phyloP scores from a whole-genome alignment of 2,329 filamentous ascomycete species.

The Arachnopeziza araneosa region DNA sequence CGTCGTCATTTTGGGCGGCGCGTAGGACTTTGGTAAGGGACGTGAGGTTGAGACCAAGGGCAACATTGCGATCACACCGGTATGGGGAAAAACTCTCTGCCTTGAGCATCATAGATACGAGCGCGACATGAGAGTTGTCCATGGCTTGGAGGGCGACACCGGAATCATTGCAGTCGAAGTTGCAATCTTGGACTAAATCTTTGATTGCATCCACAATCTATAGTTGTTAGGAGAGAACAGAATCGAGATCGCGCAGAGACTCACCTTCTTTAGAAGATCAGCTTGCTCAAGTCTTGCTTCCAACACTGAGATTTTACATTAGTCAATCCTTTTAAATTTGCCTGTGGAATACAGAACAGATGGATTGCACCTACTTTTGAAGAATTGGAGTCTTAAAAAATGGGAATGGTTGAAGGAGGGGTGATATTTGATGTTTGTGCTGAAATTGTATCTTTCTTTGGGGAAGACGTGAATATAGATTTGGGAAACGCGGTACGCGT shows the following conservation, averaged over 20 bases:
- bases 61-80: constrained; percentile 98
- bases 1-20: constrained; percentile 88
- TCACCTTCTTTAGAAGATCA: constrained; percentile 87
- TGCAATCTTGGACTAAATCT: constrained; percentile 98
- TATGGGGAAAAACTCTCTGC: constrained; percentile 91
- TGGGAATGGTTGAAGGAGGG: background rate
- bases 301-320: constrained; percentile 53
- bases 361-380: background rate
- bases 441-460: background rate
- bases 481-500: too few species aligned
- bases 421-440: background rate
- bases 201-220: constrained; percentile 99
- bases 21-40: constrained; percentile 97
- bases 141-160: constrained; percentile 97
- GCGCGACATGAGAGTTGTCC: constrained; percentile 99
- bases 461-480: too few species aligned
- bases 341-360: background rate
- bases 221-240: constrained; percentile 18
- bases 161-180: constrained; percentile 99
- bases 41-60: constrained; percentile 92
- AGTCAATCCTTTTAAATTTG: background rate
- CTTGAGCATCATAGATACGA: constrained; percentile 98
- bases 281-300: constrained; percentile 97
- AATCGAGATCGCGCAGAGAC: constrained; percentile 10
- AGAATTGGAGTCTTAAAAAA: background rate